Base-by-base conservation (phyloP, 163 green algal genomes). In the Scenedesmus sp. region DNA sequence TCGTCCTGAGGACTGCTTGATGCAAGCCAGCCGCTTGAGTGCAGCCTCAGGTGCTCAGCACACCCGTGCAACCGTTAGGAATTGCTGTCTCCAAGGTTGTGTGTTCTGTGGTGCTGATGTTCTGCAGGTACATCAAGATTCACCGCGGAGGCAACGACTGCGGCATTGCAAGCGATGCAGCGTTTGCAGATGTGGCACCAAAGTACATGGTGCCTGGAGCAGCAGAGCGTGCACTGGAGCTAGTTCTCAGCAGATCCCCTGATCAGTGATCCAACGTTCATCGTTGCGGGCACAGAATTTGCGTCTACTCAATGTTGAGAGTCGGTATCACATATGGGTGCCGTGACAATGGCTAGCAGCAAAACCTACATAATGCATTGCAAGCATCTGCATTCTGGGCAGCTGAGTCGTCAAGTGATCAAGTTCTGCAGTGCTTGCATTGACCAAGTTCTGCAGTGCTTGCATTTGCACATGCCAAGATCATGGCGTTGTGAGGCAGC, bases 81-180 rank as follows among this genome's bases (percentile, higher is more conserved):
- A n/a, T n/a, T 35, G 65, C 7, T 78, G 65, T 35, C 24, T 40
- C 65, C 26, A 78, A 40, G 16, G 16, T 10, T 12, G 6, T 9
- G 3, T 16, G 33, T 10, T 43, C 33, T 18, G 16, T 42, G n/a
- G 35, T 18, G 26, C n/a, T 72, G n/a, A 10, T 42, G 15, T 40
- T 2, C 81, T 73, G 15, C 83, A 89, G 83, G 26, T 91, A 91
- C 86, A 86, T 91, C 37, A 91, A 91, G 56, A 86, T 91, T 7
- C 76, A 86, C 9, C 44, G 87, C 4, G 87, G 78, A 3, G 87
- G 87, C 78, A 91, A 91, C 40, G 87, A 91, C 53, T 83, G 85
- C 79, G 87, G 87, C 37, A 87, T 91, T 44, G 87, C 87, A 4
- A 83, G 53, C 43, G 87, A 91, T 44, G 87, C 87, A n/a, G 87